Evolutionary conservation across 352 stramenopile genomes (phyloP).

Genomic region (Pythium oligandrum): DNA sequence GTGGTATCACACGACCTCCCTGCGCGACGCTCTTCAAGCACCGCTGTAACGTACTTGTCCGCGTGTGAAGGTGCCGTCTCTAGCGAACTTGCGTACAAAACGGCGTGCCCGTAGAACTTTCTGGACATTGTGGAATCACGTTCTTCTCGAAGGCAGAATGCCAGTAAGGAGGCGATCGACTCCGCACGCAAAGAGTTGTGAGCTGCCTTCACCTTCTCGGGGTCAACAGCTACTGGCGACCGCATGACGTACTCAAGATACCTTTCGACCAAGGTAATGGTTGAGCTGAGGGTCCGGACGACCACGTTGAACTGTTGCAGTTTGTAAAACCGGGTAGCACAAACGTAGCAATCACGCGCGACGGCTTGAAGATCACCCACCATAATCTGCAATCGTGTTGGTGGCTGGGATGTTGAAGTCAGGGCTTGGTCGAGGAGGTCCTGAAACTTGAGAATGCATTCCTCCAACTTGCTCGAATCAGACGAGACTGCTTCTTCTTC

Average conservation of each 20-base stretch:
- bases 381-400: slow-evolving; percentile 20
- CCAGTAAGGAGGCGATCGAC: slow-evolving; percentile 50
- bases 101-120: slow-evolving; percentile 35
- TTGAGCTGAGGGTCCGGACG: slow-evolving; percentile 30
- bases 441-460: slow-evolving; percentile 12
- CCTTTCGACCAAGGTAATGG: slow-evolving; percentile 45
- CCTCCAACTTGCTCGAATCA: background rate
- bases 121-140: slow-evolving; percentile 24
- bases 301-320: slow-evolving; percentile 30
- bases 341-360: slow-evolving; percentile 58
- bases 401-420: background rate
- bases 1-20: too few relatives aligned
- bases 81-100: slow-evolving; percentile 37
- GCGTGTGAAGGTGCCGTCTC: slow-evolving; percentile 11
- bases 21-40: slow-evolving; percentile 34
- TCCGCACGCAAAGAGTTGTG: slow-evolving; percentile 54
- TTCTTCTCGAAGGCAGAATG: slow-evolving; percentile 45
- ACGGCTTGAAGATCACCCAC: slow-evolving; percentile 55
- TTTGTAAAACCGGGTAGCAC: slow-evolving; percentile 48
- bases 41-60: slow-evolving; percentile 44
- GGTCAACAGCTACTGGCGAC: slow-evolving; percentile 8
- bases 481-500: background rate
- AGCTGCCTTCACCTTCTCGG: slow-evolving; percentile 20
- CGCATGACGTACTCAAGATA: slow-evolving; percentile 70
- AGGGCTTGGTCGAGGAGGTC: slow-evolving; percentile 38